Base-by-base conservation (phyloP, 352 stramenopile species). In the Elongisporangium prolatum region DNA sequence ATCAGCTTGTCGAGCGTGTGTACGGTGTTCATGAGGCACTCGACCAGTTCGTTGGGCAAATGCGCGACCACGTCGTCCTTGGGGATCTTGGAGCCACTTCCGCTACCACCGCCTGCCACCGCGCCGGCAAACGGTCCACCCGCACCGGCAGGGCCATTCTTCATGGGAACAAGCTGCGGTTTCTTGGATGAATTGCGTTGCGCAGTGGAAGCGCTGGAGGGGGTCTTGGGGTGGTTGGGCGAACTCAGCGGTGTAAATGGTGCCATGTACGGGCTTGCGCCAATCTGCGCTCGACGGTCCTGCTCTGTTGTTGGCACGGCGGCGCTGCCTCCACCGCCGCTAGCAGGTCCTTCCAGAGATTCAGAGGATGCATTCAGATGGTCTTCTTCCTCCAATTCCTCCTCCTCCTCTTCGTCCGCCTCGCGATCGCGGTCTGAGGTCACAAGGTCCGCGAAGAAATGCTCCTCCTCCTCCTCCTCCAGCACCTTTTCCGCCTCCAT, bases 201-300 rank as follows among this genome's bases (percentile, higher is more conserved):
- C 48, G 60, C 50, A n/a, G 56, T 49, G 10, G 47, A 61, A 17
- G 67, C 64, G 48, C 70, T 80, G 1, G 75, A 77, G 14, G 77
- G 80, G 34, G 77, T 88, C 63, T 88, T 88, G 0, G 74, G 72
- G 4, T 64, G 59, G 51, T 66, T 78, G 1, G 80, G 77, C 11
- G 75, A 85, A n/a, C 76, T 72, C 61, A 85, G 70, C 48, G 80
- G 80, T 50, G 80, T 90, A 63, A 90, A 90, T 2, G 80, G 80
- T 20, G 77, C 70, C 25, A 90, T 21, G 53, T 86, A 90, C 22
- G 80, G 80, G 60, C 75, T 86, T 48, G 74, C 77, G 21, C 77
- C 70, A 7, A 90, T 72, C 61, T 88, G 77, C 3, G 80, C 80
- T 21, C 75, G 78, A 14, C 78, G 73, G 21, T 88, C 78, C 40